Evolutionary conservation across 176 grass and related monocot genomes (phyloP).

Genomic region (Triticum turgidum): DNA sequence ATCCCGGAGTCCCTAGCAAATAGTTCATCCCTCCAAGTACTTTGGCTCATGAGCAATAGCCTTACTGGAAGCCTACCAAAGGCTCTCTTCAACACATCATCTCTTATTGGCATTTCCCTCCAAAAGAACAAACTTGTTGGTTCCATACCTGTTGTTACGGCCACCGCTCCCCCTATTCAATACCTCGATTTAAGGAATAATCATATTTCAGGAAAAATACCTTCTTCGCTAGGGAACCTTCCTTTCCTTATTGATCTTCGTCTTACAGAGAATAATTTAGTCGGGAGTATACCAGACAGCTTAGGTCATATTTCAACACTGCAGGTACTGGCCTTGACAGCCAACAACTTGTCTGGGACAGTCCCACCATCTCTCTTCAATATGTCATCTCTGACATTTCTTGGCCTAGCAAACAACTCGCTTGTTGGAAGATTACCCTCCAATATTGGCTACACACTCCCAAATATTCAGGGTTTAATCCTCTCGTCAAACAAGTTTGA

Average conservation of each 20-base stretch:
- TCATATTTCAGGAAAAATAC: slow-evolving; percentile 34
- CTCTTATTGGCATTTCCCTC: slow-evolving; percentile 3
- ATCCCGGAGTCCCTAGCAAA: slow-evolving; percentile 42
- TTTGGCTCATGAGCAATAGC: slow-evolving; percentile 23
- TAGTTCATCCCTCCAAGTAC: slow-evolving; percentile 11
- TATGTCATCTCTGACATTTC: slow-evolving; percentile 17
- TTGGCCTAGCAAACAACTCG: slow-evolving; percentile 22
- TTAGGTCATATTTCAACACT: slow-evolving; percentile 6
- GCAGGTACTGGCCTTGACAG: background rate
- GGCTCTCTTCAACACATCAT: slow-evolving; percentile 34
- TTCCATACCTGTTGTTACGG: slow-evolving; percentile 17
- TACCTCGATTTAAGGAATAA: slow-evolving; percentile 17
- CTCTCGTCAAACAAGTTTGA: slow-evolving; percentile 8
- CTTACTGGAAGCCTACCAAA: slow-evolving; percentile 40
- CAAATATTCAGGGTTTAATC: slow-evolving; percentile 8
- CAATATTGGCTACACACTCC: slow-evolving; percentile 34
- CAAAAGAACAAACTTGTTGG: slow-evolving; percentile 28
- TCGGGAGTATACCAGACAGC: slow-evolving; percentile 42
- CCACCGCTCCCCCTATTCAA: background rate
- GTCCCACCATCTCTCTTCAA: slow-evolving; percentile 38
- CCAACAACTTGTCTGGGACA: slow-evolving; percentile 31
- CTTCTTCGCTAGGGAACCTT: slow-evolving; percentile 40
- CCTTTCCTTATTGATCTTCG: background rate
- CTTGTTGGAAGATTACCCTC: slow-evolving; percentile 36
- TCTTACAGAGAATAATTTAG: slow-evolving; percentile 13